phyloP scores from a whole-genome alignment of 1,284 basidiomycete genomes.

The Ustilago bromivora region DNA sequence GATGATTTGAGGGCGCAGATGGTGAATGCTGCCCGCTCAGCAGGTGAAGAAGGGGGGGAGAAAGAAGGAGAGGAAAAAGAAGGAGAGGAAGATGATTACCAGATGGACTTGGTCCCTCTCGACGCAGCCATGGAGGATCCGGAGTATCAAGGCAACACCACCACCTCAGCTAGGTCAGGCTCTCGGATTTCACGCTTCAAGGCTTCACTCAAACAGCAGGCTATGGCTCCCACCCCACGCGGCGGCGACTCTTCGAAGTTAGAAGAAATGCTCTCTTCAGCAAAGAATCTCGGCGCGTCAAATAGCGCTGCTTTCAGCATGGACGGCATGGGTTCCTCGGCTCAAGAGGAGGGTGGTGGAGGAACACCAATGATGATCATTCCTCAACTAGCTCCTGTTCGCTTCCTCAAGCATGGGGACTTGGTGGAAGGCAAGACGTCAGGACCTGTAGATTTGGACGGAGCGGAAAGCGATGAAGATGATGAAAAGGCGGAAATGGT shows the following conservation, averaged over 20 bases:
- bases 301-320: slow-evolving; percentile 17
- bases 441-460: slow-evolving; percentile 50
- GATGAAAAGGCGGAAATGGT: slow-evolving; percentile 53
- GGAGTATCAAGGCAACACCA: slow-evolving; percentile 43
- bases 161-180: slow-evolving; percentile 3
- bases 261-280: slow-evolving; percentile 40
- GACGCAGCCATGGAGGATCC: slow-evolving; percentile 48
- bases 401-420: slow-evolving; percentile 50
- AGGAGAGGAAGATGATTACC: slow-evolving; percentile 45
- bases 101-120: slow-evolving; percentile 51
- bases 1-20: slow-evolving; percentile 11
- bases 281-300: slow-evolving; percentile 39
- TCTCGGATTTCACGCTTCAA: slow-evolving; percentile 58
- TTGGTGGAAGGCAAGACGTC: slow-evolving; percentile 26
- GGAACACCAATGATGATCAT: slow-evolving; percentile 56
- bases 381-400: slow-evolving; percentile 50
- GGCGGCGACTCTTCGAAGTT: slow-evolving; percentile 19
- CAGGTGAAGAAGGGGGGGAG: background rate
- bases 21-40: slow-evolving; percentile 13
- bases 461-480: slow-evolving; percentile 58
- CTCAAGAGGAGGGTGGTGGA: background rate
- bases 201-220: slow-evolving; percentile 31
- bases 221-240: background rate
- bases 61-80: slow-evolving; percentile 17
- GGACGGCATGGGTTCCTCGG: slow-evolving; percentile 21